Base-by-base conservation (phyloP, 768 basidiomycete species). In the Boletus pseudopeckii region DNA sequence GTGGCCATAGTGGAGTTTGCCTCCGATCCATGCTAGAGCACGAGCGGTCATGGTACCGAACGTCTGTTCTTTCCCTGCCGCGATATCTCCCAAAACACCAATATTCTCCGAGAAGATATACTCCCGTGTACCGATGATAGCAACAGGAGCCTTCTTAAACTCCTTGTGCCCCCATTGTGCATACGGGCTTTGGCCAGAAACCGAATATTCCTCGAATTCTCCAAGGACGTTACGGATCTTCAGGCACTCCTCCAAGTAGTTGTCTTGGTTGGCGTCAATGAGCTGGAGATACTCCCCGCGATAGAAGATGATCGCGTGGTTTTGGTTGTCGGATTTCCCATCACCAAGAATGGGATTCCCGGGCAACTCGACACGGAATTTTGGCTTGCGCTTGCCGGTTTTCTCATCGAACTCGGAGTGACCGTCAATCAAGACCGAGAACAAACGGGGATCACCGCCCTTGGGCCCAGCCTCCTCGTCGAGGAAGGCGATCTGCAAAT, bases 91-190 rank as follows among this genome's bases (percentile, higher is more conserved):
- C 55, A 99, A 80, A 34, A 99, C 92, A 78, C 97, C 97, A 63
- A 98, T 98, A 70, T 98, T 98, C 77, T 98, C 97, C 48, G 97
- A 98, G 78, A 99, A 99, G 68, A 99, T 98, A 75, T 99, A 99
- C 75, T 99, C 97, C 71, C 97, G 86, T 6, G 97, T 97, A 64
- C 97, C 97, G 58, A 99, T 83, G 69, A 99, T 99, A 30, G 97
- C 97, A 53, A 99, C 93, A 18, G 96, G 97, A 24, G 88, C 75
- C 67, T 85, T 91, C 55, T 76, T 78, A 72, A 97, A 95, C 67
- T 97, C 92, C 71, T 95, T 90, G 72, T 94, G 91, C 18, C 90
- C 91, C 87, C 91, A 93, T 66, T 92, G 92, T 6, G 92, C 91
- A 69, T 99, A 99, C 10, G 97, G 97, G 66, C 89, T 93, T 76